These are phyloP conservation scores for Candida sp. DNA, from an alignment of 1,139 yeast genomes.

Conservation along the genomic window DNA sequence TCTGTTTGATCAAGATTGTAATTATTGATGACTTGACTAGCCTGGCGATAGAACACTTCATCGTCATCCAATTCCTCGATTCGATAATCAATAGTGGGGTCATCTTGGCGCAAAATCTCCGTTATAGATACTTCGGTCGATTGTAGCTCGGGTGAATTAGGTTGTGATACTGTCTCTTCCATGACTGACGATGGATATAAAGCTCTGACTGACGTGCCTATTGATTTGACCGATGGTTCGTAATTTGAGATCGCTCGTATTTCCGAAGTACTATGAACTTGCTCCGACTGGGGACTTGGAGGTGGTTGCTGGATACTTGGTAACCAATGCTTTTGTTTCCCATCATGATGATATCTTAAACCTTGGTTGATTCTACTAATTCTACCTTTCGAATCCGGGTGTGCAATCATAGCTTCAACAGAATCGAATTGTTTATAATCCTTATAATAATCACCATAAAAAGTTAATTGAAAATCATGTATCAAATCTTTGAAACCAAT, in stretches of 20 bases:
- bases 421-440: conserved; percentile 85
- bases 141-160: conserved; percentile 15
- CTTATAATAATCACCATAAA: conserved; percentile 68
- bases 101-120: conserved; percentile 25
- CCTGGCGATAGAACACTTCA: conserved; percentile 31
- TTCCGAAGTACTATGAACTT: conserved; percentile 25
- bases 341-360: conserved; percentile 73
- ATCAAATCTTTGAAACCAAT: conserved; percentile 71
- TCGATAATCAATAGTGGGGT: conserved; percentile 21
- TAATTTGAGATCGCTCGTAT: conserved; percentile 20
- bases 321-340: conserved; percentile 83
- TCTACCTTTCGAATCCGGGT: conserved; percentile 64
- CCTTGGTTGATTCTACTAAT: conserved; percentile 81
- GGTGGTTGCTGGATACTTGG: conserved; percentile 31
- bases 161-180: conserved; percentile 16
- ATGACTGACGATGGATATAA: conserved; percentile 27
- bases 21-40: conserved; percentile 34
- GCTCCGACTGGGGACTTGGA: conserved; percentile 10
- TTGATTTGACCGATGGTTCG: conserved; percentile 30
- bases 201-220: conserved; percentile 32
- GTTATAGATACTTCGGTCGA: conserved; percentile 17
- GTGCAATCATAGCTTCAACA: conserved; percentile 66
- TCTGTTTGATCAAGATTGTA: conserved; percentile 37
- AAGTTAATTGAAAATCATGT: conserved; percentile 71
- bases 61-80: conserved; percentile 40